These are phyloP conservation scores for Fusarium mundagurra DNA, from an alignment of 2,329 filamentous ascomycete genomes.

Conservation along the genomic window DNA sequence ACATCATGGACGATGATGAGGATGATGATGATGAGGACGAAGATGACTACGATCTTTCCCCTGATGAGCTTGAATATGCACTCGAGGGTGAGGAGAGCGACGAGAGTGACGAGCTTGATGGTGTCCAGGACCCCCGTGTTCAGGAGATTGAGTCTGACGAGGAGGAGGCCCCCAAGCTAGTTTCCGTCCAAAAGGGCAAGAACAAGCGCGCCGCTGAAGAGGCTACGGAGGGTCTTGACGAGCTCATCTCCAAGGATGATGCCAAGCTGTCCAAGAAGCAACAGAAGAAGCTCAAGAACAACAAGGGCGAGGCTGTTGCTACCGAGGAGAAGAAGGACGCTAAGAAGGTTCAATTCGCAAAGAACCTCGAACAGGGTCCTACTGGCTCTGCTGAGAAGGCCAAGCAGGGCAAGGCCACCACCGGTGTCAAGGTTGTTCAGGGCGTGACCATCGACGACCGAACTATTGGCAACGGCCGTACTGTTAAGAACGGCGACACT, in stretches of 20 bases:
- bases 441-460: slow-evolving; percentile 96
- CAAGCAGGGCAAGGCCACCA: slow-evolving; percentile 58
- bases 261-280: slow-evolving; percentile 93
- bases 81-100: slow-evolving; percentile 78
- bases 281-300: slow-evolving; percentile 98
- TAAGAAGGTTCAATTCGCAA: slow-evolving; percentile 99
- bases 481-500: slow-evolving; percentile 88
- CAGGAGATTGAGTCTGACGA: slow-evolving; percentile 82
- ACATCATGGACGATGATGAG: slow-evolving; percentile 78
- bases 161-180: slow-evolving; percentile 74
- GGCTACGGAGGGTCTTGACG: slow-evolving; percentile 76
- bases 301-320: slow-evolving; percentile 86
- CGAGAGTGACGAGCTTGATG: slow-evolving; percentile 80
- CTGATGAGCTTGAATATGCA: slow-evolving; percentile 79
- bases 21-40: slow-evolving; percentile 73
- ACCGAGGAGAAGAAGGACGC: slow-evolving; percentile 67
- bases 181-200: slow-evolving; percentile 76
- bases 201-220: slow-evolving; percentile 92
- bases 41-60: slow-evolving; percentile 83
- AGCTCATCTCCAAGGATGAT: slow-evolving; percentile 84
- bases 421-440: slow-evolving; percentile 81
- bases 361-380: slow-evolving; percentile 97
- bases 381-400: slow-evolving; percentile 71
- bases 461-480: slow-evolving; percentile 85
- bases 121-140: slow-evolving; percentile 81